phyloP scores from a whole-genome alignment of 345 rosid species.

The Reutealis trisperma region DNA sequence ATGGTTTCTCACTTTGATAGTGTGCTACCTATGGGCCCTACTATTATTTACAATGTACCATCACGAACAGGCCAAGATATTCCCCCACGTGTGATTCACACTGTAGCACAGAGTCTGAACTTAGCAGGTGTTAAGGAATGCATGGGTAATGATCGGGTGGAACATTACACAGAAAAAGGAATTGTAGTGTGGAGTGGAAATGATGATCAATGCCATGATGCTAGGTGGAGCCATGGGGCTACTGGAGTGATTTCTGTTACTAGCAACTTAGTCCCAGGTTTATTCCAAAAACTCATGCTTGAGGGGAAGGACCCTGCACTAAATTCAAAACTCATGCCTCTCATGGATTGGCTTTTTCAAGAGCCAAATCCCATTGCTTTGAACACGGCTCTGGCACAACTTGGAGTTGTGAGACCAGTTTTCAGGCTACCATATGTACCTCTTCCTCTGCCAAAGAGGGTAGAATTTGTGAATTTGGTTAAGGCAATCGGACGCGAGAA shows the following conservation, averaged over 20 bases:
- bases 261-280: conserved; percentile 72
- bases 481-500: conserved; percentile 62
- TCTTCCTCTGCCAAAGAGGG: conserved; percentile 58
- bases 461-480: conserved; percentile 73
- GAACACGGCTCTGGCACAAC: conserved; percentile 85
- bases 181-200: conserved; percentile 87
- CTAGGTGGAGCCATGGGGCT: conserved; percentile 75
- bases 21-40: conserved; percentile 82
- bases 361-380: conserved; percentile 84
- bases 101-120: conserved; percentile 57
- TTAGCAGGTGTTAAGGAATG: conserved; percentile 83
- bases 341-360: conserved; percentile 73
- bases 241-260: conserved; percentile 74
- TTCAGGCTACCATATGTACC: conserved; percentile 84
- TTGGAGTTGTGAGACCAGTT: conserved; percentile 79
- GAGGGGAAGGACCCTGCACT: conserved; percentile 58
- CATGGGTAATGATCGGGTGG: conserved; percentile 64
- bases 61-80: conserved; percentile 84
- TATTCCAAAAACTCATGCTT: conserved; percentile 62
- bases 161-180: conserved; percentile 58
- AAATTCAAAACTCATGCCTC: conserved; percentile 66
- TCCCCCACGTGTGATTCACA: conserved; percentile 55
- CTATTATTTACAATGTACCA: conserved; percentile 82
- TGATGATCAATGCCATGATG: conserved; percentile 87
- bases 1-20: conserved; percentile 64